These are phyloP conservation scores for Taiozyma sp. DNA, from an alignment of 1,139 yeast genomes.

Conservation along the genomic window DNA sequence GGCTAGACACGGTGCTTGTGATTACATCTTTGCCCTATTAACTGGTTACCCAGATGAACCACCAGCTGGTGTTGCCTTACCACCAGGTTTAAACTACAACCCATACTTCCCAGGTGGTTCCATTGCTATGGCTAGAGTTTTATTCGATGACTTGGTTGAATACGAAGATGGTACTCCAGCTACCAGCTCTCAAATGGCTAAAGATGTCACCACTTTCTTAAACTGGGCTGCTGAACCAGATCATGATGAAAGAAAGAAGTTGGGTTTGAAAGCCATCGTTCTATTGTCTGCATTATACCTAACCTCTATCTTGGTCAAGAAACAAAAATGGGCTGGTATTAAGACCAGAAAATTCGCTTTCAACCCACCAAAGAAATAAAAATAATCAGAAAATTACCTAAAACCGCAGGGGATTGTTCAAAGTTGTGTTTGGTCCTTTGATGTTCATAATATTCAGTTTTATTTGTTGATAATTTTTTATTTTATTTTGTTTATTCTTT, in stretches of 20 bases:
- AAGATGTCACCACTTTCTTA: conserved; percentile 92
- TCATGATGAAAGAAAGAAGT: conserved; percentile 96
- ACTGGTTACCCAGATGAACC: conserved; percentile 99
- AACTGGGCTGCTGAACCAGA: conserved; percentile 99
- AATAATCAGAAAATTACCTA: background rate
- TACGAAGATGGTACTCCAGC: conserved; percentile 99
- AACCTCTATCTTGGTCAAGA: conserved; percentile 88
- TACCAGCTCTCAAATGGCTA: conserved; percentile 98
- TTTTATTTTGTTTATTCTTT: background rate
- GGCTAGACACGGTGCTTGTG: conserved; percentile 99
- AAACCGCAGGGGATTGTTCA: background rate
- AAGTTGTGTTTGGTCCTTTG: background rate
- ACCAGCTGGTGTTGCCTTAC: conserved; percentile 94
- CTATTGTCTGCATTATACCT: conserved; percentile 78
- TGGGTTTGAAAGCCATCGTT: conserved; percentile 91
- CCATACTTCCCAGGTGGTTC: conserved; percentile 99
- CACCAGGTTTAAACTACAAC: conserved; percentile 95
- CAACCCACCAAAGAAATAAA: conserved; percentile 74
- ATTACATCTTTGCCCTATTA: conserved; percentile 89
- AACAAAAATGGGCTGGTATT: conserved; percentile 96
- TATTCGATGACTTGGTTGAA: conserved; percentile 95
- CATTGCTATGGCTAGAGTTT: conserved; percentile 98
- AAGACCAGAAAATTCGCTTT: conserved; percentile 93
- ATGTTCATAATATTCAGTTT: background rate
- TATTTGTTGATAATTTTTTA: background rate